Conservation (phyloP, 2,329 filamentous ascomycete genomes). For the Penicillium sp. region DNA sequence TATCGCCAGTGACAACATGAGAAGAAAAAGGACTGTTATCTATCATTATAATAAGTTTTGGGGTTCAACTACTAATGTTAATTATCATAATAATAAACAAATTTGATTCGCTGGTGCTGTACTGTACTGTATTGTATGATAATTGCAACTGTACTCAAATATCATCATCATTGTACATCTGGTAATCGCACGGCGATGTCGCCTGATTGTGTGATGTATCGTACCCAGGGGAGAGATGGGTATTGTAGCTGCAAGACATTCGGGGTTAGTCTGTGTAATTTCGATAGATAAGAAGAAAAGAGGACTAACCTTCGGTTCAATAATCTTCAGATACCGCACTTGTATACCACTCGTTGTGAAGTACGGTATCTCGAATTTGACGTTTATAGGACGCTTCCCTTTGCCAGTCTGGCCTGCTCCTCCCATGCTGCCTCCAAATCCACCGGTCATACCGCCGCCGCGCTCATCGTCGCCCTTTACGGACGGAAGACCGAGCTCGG, state of each 20-base stretch:
- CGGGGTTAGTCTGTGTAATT: neutral
- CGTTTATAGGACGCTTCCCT: conserved; percentile 92
- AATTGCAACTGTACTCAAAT: neutral
- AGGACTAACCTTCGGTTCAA: conserved; percentile 85
- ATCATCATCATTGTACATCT: conserved; percentile 67
- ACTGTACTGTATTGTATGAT: no score
- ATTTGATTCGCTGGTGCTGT: neutral
- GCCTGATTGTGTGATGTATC: conserved; percentile 97
- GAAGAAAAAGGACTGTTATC: neutral
- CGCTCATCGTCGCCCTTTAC: conserved; percentile 94
- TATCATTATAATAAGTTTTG: neutral
- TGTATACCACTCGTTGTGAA: conserved; percentile 99
- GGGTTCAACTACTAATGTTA: neutral
- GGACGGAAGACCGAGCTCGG: conserved; percentile 87
- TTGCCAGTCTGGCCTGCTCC: conserved; percentile 75
- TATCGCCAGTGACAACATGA: neutral
- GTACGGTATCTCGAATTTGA: conserved; percentile 99
- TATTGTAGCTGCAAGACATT: conserved; percentile 76
- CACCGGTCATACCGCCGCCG: conserved; percentile 95
- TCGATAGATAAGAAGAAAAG: neutral
- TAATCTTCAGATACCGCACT: conserved; percentile 97
- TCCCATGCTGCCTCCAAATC: conserved; percentile 95
- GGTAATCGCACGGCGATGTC: conserved; percentile 93
- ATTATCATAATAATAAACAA: neutral
- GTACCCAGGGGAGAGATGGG: conserved; percentile 92